These are phyloP conservation scores for Sugiyamaella japonica DNA, from an alignment of 1,139 yeast species.

Conservation along the genomic window DNA sequence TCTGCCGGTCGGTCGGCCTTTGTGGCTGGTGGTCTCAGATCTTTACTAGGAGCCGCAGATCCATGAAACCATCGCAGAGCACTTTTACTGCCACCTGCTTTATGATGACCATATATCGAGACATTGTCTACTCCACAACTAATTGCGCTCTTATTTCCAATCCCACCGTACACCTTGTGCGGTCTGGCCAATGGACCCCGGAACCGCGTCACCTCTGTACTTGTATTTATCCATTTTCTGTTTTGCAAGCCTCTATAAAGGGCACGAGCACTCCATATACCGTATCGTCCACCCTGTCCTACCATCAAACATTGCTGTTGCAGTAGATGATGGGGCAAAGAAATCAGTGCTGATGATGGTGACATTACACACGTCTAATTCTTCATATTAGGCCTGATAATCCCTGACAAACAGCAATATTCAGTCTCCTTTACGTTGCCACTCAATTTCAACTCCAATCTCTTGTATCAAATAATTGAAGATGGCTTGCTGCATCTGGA, in stretches of 20 bases:
- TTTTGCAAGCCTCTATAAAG: neutral
- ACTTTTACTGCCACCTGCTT: too few relatives aligned
- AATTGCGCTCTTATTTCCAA: too few relatives aligned
- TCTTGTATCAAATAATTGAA: neutral
- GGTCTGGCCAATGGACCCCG: neutral
- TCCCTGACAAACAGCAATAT: too few relatives aligned
- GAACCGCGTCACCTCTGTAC: neutral
- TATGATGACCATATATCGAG: too few relatives aligned
- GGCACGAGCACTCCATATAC: neutral
- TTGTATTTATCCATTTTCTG: neutral
- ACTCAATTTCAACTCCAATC: too few relatives aligned
- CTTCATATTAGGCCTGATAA: slow-evolving; percentile 1
- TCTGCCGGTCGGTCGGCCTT: neutral
- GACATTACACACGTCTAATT: neutral
- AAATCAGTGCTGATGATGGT: neutral
- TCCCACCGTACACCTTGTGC: too few relatives aligned
- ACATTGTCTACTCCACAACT: too few relatives aligned
- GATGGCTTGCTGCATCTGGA: neutral
- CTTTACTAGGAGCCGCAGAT: too few relatives aligned
- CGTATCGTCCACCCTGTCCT: neutral
- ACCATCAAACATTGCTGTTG: neutral
- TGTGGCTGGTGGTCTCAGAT: too few relatives aligned
- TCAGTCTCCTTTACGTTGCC: neutral
- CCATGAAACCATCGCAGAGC: too few relatives aligned
- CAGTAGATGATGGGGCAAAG: neutral